Evolutionary conservation across 1,284 basidiomycete species (phyloP).

Genomic region (Ganoderma sp.): DNA sequence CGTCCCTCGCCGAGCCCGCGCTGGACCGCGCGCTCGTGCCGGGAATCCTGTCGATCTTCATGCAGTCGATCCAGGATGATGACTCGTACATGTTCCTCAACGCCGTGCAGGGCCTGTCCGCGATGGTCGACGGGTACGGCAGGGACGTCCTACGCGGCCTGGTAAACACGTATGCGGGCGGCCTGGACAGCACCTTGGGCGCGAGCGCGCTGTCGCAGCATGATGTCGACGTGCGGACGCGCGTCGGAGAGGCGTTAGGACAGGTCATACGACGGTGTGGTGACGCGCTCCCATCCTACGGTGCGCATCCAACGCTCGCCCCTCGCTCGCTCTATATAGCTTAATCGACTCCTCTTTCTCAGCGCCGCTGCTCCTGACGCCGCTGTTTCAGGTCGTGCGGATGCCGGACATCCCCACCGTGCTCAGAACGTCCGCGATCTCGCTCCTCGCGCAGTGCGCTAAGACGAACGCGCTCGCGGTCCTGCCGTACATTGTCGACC

Average conservation of each 20-base stretch:
- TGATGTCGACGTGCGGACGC: constrained; percentile 79
- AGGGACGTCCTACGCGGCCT: constrained; percentile 73
- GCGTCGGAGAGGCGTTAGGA: constrained; percentile 88
- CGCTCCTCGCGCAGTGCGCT: constrained; percentile 77
- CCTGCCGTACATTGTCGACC: constrained; percentile 64
- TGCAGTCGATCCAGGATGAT: constrained; percentile 87
- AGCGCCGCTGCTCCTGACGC: constrained; percentile 79
- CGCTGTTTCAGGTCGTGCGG: constrained; percentile 67
- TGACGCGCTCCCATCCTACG: constrained; percentile 69
- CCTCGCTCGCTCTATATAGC: background rate
- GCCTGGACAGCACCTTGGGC: constrained; percentile 57
- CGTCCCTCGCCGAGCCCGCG: constrained; percentile 32
- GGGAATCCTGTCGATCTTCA: constrained; percentile 86
- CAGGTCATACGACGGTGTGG: constrained; percentile 81
- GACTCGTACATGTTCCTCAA: constrained; percentile 96
- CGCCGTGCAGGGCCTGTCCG: constrained; percentile 87
- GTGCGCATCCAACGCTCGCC: constrained; percentile 48
- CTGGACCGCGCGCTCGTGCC: constrained; percentile 73
- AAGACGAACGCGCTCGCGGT: constrained; percentile 69
- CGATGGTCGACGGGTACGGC: constrained; percentile 81
- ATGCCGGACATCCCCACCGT: constrained; percentile 67
- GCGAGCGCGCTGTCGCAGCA: constrained; percentile 57
- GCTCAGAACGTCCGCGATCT: constrained; percentile 82
- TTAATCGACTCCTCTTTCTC: constrained; percentile 4
- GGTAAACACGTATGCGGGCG: constrained; percentile 65